Conservation (phyloP, 2,329 filamentous ascomycete species). For the Cladosporium oxysporum region DNA sequence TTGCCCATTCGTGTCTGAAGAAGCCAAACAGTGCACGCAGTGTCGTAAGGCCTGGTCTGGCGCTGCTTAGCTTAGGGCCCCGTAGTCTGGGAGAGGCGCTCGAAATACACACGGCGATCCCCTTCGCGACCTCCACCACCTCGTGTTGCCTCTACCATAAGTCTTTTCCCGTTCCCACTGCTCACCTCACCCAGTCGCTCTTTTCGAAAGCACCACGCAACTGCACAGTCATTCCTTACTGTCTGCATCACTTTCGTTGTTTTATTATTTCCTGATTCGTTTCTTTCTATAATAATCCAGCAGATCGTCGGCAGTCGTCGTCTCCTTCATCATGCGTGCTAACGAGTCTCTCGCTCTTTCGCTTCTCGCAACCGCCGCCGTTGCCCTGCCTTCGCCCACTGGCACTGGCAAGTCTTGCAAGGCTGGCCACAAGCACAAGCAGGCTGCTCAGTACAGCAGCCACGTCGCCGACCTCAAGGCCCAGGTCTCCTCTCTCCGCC, state of each 20-base stretch:
- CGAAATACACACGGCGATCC: slow-evolving; percentile 14
- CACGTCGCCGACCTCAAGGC: slow-evolving; percentile 14
- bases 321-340: slow-evolving; percentile 6
- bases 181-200: neutral
- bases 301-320: neutral
- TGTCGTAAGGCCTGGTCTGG: slow-evolving; percentile 11
- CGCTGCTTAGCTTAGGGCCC: neutral
- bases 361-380: slow-evolving; percentile 18
- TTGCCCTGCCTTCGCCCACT: slow-evolving; percentile 6
- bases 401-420: slow-evolving; percentile 9
- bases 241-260: slow-evolving; percentile 12
- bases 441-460: neutral
- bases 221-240: slow-evolving; percentile 13
- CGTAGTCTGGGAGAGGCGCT: slow-evolving; percentile 4
- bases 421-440: neutral
- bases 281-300: slow-evolving; percentile 15
- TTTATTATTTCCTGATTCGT: slow-evolving; percentile 6
- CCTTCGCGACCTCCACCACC: neutral
- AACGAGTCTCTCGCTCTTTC: slow-evolving; percentile 18
- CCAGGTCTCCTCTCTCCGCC: slow-evolving; percentile 18
- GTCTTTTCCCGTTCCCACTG: slow-evolving; percentile 5
- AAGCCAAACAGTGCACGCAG: slow-evolving; percentile 1
- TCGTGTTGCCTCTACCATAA: slow-evolving; percentile 14
- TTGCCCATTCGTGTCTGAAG: slow-evolving; percentile 10
- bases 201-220: neutral